Evolutionary conservation across 2,329 filamentous ascomycete species (phyloP).

Genomic region (Alternaria triticimaculans): DNA sequence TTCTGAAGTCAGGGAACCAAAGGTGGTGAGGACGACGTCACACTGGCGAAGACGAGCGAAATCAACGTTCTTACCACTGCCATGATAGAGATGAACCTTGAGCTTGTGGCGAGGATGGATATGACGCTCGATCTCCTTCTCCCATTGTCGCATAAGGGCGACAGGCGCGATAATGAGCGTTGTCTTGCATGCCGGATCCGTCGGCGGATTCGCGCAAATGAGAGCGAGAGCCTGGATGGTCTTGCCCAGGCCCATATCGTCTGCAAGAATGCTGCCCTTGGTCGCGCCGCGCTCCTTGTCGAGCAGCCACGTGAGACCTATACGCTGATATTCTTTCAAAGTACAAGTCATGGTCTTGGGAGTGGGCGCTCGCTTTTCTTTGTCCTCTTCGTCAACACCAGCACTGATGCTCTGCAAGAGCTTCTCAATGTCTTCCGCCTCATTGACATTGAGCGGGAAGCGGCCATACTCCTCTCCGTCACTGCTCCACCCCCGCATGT

Average conservation of each 20-base stretch:
- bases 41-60: conserved; percentile 69
- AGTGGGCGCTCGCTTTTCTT: conserved; percentile 69
- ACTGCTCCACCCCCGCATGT: conserved; percentile 6
- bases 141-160: conserved; percentile 83
- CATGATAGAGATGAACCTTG: conserved; percentile 73
- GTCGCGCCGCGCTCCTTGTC: conserved; percentile 73
- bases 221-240: conserved; percentile 78
- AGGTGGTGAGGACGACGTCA: conserved; percentile 82
- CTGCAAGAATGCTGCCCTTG: conserved; percentile 73
- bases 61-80: conserved; percentile 57
- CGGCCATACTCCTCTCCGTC: conserved; percentile 25
- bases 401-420: conserved; percentile 42
- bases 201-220: conserved; percentile 71
- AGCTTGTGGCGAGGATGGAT: conserved; percentile 66
- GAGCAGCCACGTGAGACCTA: conserved; percentile 78
- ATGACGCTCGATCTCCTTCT: conserved; percentile 76
- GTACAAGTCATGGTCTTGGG: conserved; percentile 71
- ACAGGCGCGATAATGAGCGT: conserved; percentile 85
- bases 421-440: conserved; percentile 35
- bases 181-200: conserved; percentile 67
- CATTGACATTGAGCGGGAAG: conserved; percentile 17
- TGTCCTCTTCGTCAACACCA: conserved; percentile 39
- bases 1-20: conserved; percentile 73
- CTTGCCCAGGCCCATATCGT: conserved; percentile 78
- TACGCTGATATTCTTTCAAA: conserved; percentile 82